Percentiles rank a stretch among this genome's conserved stretches.
These are phyloP conservation scores for Aristolochia californica DNA, from an alignment of 164 flowering plant genomes.

Conservation along the genomic window DNA sequence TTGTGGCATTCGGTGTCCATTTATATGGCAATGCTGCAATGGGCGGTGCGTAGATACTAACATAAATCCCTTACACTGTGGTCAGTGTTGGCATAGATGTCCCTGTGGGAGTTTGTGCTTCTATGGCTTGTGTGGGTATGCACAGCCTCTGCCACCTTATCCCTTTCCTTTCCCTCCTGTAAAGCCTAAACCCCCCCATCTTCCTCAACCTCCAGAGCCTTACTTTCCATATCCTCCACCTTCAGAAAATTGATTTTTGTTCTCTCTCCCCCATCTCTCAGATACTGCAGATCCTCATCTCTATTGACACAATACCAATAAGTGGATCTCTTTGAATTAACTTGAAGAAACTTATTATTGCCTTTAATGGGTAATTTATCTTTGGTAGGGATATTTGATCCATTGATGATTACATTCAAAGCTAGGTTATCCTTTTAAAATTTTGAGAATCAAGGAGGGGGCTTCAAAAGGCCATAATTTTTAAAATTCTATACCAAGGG, in stretches of 20 bases:
- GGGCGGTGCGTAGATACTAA: constrained; percentile 46
- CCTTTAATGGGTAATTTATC: no score
- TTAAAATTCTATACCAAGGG: no score
- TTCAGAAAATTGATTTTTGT: neutral
- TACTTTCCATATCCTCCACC: constrained; percentile 8
- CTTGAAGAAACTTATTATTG: no score
- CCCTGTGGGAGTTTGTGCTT: constrained; percentile 30
- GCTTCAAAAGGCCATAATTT: no score
- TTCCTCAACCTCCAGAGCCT: constrained; percentile 8
- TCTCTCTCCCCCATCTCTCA: neutral
- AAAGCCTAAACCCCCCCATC: constrained; percentile 13
- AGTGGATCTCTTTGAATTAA: no score
- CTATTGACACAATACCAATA: neutral
- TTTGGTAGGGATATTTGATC: no score
- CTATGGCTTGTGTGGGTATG: constrained; percentile 70
- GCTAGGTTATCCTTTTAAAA: no score
- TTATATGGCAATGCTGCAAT: constrained; percentile 55
- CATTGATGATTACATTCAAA: no score
- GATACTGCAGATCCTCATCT: neutral
- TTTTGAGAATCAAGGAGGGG: no score
- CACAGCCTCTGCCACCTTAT: constrained; percentile 31
- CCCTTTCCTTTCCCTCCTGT: constrained; percentile 25
- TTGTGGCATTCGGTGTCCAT: constrained; percentile 54
- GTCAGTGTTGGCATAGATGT: constrained; percentile 42
- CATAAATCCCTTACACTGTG: constrained; percentile 48